Base-by-base conservation (phyloP, 306 rosid genomes). In the Erythrophleum fordii region DNA sequence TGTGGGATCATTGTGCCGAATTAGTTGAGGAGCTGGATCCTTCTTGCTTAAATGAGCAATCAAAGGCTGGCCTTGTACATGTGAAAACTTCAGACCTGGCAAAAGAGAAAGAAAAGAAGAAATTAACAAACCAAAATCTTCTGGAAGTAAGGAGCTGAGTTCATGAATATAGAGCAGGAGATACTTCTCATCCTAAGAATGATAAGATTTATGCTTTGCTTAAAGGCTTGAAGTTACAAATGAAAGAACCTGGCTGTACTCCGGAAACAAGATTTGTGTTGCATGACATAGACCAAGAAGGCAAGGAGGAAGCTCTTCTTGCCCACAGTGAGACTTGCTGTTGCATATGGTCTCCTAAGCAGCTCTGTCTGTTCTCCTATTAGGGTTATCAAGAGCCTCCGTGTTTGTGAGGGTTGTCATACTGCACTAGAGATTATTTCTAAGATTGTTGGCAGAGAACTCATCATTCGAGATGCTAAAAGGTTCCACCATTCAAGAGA, bases 81-180 rank as follows among this genome's bases (percentile, higher is more conserved):
- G 82, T 84, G 34, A 90, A 87, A 83, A 65, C 82, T 48, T 81
- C 90, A 61, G 93, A 91, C 78, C 69, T 88, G 49, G 81, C 64
- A 29, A 91, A 85, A 60, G 91, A 84, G 88, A 88, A 79, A 72
- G 94, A 87, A 78, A 91, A 84, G 79, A 92, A 87, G 82, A 88
- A 88, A 64, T 29, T 87, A 67, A 77, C 83, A 3, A 86, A 86
- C 44, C 88, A 87, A 72, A 91, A 86, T 87, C 88, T 85, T 71
- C 84, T 88, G 64, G 94, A 90, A 81, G 90, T 87, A 42, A 83
- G 91, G 86, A 92, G 95, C 80, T 84, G 92, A 39, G 93, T 92
- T 72, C 97, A 86, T 73, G 97, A 92, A 86, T 92, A 92, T 83
- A 86, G 97, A 75, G 97, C 97, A 8, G 95, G 97, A 76, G 97